Evolutionary conservation across 2,329 filamentous ascomycete genomes (phyloP), one percentile per base, ranked within the genome.

Genomic region (Pseudophaeomoniella oleicola): DNA sequence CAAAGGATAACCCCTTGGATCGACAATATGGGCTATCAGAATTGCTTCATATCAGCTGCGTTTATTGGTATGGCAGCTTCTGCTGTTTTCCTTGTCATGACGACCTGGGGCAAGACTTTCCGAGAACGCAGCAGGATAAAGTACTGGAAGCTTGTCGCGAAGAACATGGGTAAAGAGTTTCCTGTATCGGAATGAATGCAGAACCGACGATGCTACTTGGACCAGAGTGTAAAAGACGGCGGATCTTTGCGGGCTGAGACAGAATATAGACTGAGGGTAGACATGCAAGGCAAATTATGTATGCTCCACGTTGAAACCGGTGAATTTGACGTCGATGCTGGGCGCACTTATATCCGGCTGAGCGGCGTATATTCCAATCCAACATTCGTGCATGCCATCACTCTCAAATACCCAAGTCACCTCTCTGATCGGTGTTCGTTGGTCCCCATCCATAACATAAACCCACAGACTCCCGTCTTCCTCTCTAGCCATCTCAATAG

Each of bases 1-100:
- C n/a, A n/a, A n/a, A 58, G 58, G 1, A 62, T 69, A 35, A 68
- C 62, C 1, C 63, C 63, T 1, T 66, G 63, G 63, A 44, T 66
- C 14, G 38, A 55, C 3, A 47, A 59, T 29, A 37, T 64, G 18
- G 62, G 62, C 3, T 59, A 59, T 35, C 62, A 63, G 44, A 59
- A 65, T 39, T 63, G 59, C 37, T 66, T 64, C 35, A 53, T 66
- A 11, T 56, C 55, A 0, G 57, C 54, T 2, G 56, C 55, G 0
- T 58, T 60, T 39, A 44, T 59, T 4, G 56, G 55, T 2, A 44
- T 60, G 46, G 48, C 53, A 2, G 55, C 51, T 14, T 50, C 55
- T 2, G 60, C 50, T 4, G 49, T 51, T 1, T 62, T 62, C 40
- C 42, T 62, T 11, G 37, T 57, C 6, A 61, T 62, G 56, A 49